Conservation (phyloP, 495 filamentous ascomycete genomes). For the Penicillium crystallinum region DNA sequence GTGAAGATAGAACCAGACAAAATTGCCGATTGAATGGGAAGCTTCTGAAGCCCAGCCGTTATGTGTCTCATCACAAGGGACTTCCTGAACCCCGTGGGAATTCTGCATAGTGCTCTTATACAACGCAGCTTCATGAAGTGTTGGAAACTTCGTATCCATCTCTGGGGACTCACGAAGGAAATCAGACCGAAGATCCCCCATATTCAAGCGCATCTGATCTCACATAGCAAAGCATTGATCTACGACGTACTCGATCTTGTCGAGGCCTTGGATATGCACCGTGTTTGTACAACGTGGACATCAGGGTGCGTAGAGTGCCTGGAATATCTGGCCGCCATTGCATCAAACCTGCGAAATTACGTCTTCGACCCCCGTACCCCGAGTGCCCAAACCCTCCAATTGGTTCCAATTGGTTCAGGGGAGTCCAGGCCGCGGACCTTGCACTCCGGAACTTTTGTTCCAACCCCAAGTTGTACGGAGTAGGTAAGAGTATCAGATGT, state of each 20-base stretch:
- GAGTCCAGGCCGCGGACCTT: neutral
- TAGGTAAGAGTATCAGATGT: neutral
- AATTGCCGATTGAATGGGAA: no score
- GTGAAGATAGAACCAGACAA: no score
- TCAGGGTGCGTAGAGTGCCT: neutral
- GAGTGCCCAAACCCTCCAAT: neutral
- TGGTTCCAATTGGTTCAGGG: neutral
- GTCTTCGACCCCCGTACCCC: neutral
- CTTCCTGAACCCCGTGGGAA: no score
- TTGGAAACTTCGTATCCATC: no score
- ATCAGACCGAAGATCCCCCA: no score
- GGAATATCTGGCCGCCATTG: neutral
- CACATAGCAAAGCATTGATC: neutral
- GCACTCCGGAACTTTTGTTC: neutral
- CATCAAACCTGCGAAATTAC: neutral
- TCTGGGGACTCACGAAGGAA: no score
- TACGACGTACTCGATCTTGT: neutral
- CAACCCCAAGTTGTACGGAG: neutral
- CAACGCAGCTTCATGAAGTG: neutral
- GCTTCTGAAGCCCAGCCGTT: no score
- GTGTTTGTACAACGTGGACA: no score
- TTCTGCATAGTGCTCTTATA: no score
- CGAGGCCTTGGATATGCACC: neutral
- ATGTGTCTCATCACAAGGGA: no score
- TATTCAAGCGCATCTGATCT: neutral